Evolutionary conservation across 2,329 filamentous ascomycete species (phyloP).

Genomic region (Penicillium sp.): DNA sequence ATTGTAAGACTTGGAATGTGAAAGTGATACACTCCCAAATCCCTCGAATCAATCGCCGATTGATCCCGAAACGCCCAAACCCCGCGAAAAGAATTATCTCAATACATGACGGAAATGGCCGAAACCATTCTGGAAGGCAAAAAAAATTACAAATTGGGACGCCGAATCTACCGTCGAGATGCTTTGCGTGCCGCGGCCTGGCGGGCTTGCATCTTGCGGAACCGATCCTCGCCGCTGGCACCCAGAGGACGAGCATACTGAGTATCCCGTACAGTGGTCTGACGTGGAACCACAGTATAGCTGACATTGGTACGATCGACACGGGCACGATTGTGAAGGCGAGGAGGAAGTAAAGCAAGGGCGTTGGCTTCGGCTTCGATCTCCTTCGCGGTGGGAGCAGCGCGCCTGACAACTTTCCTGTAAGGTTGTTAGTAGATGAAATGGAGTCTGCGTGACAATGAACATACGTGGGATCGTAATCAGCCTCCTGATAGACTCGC

Average conservation of each 20-base stretch:
- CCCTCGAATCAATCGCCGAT: conserved; percentile 19
- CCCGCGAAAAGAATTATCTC: conserved; percentile 12
- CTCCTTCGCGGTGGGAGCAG: conserved; percentile 35
- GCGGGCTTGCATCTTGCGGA: conserved; percentile 50
- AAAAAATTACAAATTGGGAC: conserved; percentile 2
- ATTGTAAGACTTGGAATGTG: conserved; percentile 2
- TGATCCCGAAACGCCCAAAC: conserved; percentile 25
- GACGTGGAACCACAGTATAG: conserved; percentile 64
- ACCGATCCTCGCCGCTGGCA: conserved; percentile 49
- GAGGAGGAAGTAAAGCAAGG: conserved; percentile 53
- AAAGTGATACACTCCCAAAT: conserved; percentile 13
- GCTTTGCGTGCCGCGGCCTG: conserved; percentile 45
- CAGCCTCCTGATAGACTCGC: conserved; percentile 59
- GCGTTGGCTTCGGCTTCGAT: conserved; percentile 53
- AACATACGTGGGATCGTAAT: conserved; percentile 58
- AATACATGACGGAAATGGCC: conserved; percentile 8
- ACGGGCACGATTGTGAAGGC: conserved; percentile 57
- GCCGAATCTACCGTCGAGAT: conserved; percentile 35
- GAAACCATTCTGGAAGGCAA: neutral
- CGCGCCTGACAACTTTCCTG: conserved; percentile 40
- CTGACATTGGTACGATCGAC: conserved; percentile 59
- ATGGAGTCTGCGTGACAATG: conserved; percentile 5
- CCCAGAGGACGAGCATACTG: conserved; percentile 49
- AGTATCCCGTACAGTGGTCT: conserved; percentile 49
- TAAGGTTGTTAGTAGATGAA: conserved; percentile 14